Conservation (phyloP, 805 yeast species). For the Ogataea zsoltii region DNA sequence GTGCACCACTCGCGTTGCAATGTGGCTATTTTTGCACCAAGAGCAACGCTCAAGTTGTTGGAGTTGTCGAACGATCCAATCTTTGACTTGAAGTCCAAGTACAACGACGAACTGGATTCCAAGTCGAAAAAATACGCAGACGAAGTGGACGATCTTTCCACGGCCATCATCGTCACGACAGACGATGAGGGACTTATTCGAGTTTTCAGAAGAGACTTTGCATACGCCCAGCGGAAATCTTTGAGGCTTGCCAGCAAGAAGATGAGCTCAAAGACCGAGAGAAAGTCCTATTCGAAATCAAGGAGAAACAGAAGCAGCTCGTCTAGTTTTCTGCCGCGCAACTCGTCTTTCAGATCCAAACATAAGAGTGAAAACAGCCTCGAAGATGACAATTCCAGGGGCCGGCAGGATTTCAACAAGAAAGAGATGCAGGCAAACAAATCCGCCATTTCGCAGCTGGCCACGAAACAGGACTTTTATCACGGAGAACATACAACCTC, state of each 20-base stretch:
- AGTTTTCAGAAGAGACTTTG: constrained; percentile 79
- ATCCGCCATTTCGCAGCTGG: not conserved
- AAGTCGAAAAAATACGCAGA: constrained; percentile 15
- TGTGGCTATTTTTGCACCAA: constrained; percentile 77
- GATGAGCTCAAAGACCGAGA: constrained; percentile 7
- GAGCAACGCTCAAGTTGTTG: constrained; percentile 59
- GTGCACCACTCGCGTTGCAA: constrained; percentile 77
- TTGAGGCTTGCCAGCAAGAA: constrained; percentile 16
- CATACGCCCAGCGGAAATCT: constrained; percentile 45
- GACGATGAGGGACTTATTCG: constrained; percentile 74
- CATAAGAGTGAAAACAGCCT: not conserved
- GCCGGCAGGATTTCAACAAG: constrained; percentile 7
- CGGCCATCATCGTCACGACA: constrained; percentile 66
- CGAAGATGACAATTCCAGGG: constrained; percentile 14
- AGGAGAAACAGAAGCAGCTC: constrained; percentile 20
- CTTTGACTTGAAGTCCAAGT: constrained; percentile 51
- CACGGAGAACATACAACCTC: not conserved
- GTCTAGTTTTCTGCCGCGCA: constrained; percentile 10
- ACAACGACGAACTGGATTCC: constrained; percentile 8
- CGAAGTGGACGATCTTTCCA: constrained; percentile 37
- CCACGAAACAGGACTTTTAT: not conserved
- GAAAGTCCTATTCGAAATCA: constrained; percentile 15
- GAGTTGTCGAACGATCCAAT: constrained; percentile 79
- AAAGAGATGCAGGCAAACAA: constrained; percentile 5
- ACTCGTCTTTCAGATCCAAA: constrained; percentile 3